A percentile compares a stretch with the other conserved stretches of the same genome.
These are phyloP conservation scores for Fonsecaea pedrosoi DNA, from an alignment of 2,329 filamentous ascomycete genomes.

Conservation along the genomic window DNA sequence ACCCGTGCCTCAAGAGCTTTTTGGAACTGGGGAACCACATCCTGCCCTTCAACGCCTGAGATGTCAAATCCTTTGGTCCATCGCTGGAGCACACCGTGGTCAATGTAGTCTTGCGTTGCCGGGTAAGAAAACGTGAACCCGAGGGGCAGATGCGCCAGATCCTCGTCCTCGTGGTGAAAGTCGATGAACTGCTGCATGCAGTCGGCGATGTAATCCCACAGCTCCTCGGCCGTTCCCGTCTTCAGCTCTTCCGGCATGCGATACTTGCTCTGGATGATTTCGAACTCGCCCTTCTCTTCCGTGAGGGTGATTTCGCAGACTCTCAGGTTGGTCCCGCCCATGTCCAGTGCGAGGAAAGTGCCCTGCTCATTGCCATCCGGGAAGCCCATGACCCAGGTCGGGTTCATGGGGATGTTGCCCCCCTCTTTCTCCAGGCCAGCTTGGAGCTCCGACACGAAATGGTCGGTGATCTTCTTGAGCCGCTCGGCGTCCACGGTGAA, in stretches of 20 bases:
- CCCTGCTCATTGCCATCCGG: conserved; percentile 87
- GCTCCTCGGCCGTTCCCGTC: conserved; percentile 79
- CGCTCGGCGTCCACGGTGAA: conserved; percentile 80
- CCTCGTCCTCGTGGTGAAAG: conserved; percentile 74
- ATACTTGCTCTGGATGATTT: conserved; percentile 96
- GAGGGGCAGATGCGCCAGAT: conserved; percentile 70
- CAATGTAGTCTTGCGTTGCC: conserved; percentile 89
- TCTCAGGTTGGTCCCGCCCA: conserved; percentile 94
- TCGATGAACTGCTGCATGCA: conserved; percentile 90
- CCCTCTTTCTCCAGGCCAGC: conserved; percentile 88
- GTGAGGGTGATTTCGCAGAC: conserved; percentile 92
- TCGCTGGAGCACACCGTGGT: conserved; percentile 87
- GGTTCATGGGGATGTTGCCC: conserved; percentile 98
- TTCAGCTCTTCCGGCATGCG: conserved; percentile 93
- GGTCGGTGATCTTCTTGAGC: conserved; percentile 87
- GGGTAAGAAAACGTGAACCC: conserved; percentile 98
- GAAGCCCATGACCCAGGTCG: conserved; percentile 92
- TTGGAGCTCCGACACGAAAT: conserved; percentile 85
- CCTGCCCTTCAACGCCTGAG: conserved; percentile 84
- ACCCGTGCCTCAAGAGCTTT: conserved; percentile 74
- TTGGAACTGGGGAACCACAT: conserved; percentile 89
- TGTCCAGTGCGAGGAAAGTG: conserved; percentile 87
- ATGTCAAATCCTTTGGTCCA: conserved; percentile 99
- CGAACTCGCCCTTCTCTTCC: conserved; percentile 85
- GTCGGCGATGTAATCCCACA: conserved; percentile 95